phyloP scores from a whole-genome alignment of 352 stramenopile genomes.

The Aphanomyces euteiches region DNA sequence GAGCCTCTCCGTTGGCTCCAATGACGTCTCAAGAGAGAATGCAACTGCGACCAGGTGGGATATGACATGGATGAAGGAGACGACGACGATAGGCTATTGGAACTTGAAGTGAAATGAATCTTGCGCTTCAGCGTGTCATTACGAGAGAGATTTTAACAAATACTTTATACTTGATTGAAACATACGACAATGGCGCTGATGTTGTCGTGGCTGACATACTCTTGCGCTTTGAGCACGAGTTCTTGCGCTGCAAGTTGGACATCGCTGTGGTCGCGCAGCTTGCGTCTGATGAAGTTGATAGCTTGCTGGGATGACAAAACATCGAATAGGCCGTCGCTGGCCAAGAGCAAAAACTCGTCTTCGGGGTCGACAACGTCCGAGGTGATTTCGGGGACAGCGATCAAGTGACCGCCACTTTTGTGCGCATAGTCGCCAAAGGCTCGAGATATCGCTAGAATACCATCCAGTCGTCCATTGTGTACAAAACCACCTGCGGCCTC shows the following conservation, averaged over 20 bases:
- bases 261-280: constrained; percentile 82
- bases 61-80: too few species aligned
- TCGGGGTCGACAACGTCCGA: constrained; percentile 53
- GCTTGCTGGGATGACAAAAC: constrained; percentile 86
- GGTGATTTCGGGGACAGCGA: constrained; percentile 75
- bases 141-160: too few species aligned
- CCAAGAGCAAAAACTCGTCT: constrained; percentile 88
- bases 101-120: too few species aligned
- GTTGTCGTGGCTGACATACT: constrained; percentile 89
- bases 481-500: constrained; percentile 79
- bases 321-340: constrained; percentile 90
- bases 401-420: constrained; percentile 85
- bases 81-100: too few species aligned
- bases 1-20: too few species aligned
- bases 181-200: constrained; percentile 86
- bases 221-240: constrained; percentile 81
- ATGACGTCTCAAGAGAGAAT: too few species aligned
- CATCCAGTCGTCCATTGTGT: constrained; percentile 84
- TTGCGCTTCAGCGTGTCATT: too few species aligned
- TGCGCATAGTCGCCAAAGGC: constrained; percentile 87
- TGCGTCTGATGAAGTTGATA: constrained; percentile 88
- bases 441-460: constrained; percentile 81
- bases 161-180: constrained; percentile 53
- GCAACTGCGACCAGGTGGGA: too few species aligned
- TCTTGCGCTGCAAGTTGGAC: constrained; percentile 86